Conservation (phyloP, 75 land plant species). For the Selaginella tamariscina region DNA sequence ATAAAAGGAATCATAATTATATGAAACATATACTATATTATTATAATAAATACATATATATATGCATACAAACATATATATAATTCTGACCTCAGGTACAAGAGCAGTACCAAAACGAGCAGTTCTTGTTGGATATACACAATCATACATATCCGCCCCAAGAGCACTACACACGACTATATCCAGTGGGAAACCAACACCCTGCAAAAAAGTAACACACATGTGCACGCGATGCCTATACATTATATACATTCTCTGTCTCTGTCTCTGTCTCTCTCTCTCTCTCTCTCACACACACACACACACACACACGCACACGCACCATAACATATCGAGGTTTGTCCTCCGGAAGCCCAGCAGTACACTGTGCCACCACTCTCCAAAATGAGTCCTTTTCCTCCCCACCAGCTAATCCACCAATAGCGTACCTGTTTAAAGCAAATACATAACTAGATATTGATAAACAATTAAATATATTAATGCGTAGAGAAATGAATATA, state of each 20-base stretch:
- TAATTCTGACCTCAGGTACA: not conserved
- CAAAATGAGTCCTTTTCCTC: slow-evolving; percentile 12
- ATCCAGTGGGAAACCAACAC: slow-evolving; percentile 6
- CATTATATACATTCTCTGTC: too few relatives aligned
- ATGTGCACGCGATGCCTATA: not conserved
- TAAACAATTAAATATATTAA: too few relatives aligned
- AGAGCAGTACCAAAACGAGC: slow-evolving; percentile 12
- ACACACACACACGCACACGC: too few relatives aligned
- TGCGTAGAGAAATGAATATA: slow-evolving; percentile 15
- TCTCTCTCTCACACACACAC: too few relatives aligned
- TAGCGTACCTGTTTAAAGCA: slow-evolving; percentile 16
- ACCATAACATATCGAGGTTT: slow-evolving; percentile 99
- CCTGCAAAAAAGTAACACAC: not conserved
- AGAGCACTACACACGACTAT: slow-evolving; percentile 9
- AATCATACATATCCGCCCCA: slow-evolving; percentile 10
- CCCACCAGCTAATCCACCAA: slow-evolving; percentile 6
- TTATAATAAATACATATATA: not conserved
- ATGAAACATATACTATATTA: not conserved
- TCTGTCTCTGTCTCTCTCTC: too few relatives aligned
- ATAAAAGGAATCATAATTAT: not conserved
- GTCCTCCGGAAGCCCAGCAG: slow-evolving; percentile 9
- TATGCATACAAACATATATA: not conserved
- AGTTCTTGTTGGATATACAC: slow-evolving; percentile 1
- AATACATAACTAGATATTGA: too few relatives aligned
- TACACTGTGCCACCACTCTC: slow-evolving; percentile 6